These are phyloP conservation scores for Waitea zeae DNA, from an alignment of 1,284 basidiomycete genomes.

Conservation along the genomic window DNA sequence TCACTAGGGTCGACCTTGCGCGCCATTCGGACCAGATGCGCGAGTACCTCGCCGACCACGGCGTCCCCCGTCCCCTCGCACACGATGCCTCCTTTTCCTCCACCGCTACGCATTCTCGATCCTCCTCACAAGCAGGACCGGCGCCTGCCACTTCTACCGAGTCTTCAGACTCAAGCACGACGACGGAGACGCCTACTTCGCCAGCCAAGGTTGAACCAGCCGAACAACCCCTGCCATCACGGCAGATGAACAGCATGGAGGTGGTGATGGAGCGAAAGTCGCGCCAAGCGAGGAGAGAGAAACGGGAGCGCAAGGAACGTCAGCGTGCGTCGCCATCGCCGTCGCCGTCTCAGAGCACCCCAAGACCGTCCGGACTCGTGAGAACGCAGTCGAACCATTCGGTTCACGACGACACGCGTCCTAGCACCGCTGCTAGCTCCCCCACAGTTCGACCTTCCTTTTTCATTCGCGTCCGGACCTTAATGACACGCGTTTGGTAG, in stretches of 20 bases:
- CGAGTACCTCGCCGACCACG: constrained; percentile 43
- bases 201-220: constrained; percentile 42
- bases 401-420: no score
- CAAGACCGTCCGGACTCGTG: no score
- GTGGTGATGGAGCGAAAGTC: constrained; percentile 52
- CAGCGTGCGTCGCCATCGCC: constrained; percentile 25
- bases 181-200: constrained; percentile 19
- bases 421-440: no score
- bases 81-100: no score
- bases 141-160: background rate
- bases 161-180: background rate
- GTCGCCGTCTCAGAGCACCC: constrained; percentile 19
- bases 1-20: constrained; percentile 52
- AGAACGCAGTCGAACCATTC: no score
- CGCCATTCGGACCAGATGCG: constrained; percentile 57
- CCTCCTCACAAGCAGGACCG: background rate
- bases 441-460: no score
- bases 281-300: constrained; percentile 26
- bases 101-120: no score
- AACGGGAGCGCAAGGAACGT: constrained; percentile 25
- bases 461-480: no score
- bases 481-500: no score
- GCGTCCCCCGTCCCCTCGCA: no score
- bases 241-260: constrained; percentile 54
- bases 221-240: constrained; percentile 27